Evolutionary conservation across 192 early-diverging fungal species (phyloP), one percentile per base, ranked within the genome.

Genomic region (Coemansia brasiliensis): DNA sequence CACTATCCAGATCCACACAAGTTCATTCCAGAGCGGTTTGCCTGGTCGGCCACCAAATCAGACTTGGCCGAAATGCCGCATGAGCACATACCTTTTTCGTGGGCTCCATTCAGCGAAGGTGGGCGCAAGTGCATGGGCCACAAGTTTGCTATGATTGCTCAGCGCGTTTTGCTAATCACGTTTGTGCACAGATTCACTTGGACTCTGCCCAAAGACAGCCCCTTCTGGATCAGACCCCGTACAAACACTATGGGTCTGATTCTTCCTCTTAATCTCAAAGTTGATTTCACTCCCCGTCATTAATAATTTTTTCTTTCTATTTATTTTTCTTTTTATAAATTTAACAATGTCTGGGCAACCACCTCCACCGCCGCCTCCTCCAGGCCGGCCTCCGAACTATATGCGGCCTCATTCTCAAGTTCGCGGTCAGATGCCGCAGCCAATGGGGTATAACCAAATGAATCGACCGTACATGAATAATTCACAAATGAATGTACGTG

Each of bases 101-200:
- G 71, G 55, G 53, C 86, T 15, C 78, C 88, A n/a, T 89, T 89
- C 59, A 80, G 85, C 40, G 64, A 74, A 20, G 88, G 88, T 2
- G 48, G 70, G 12, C 81, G 81, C 39, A 70, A 83, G 63, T 87
- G 83, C 60, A 68, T 86, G 16, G 87, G 84, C 39, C 83, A 82
- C 82, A 83, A 84, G 52, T 89, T 87, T 52, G 73, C 77, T 18
- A 59, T 87, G 13, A 54, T 79, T 11, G 85, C 87, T 54, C 83
- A 84, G 63, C 72, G 74, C 9, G 76, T 87, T 7, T 67, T 81
- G 13, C 61, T 86, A 9, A 49, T 82, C 3, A 84, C 86, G 65
- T 32, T 81, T 22, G 65, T 84, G 10, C 57, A 65, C 35, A 57
- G 61, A 37, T 84, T 79, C 60, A 63, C 70, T 27, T 82, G 80